Conservation (phyloP, 345 rosid genomes). For the Salix viminalis region DNA sequence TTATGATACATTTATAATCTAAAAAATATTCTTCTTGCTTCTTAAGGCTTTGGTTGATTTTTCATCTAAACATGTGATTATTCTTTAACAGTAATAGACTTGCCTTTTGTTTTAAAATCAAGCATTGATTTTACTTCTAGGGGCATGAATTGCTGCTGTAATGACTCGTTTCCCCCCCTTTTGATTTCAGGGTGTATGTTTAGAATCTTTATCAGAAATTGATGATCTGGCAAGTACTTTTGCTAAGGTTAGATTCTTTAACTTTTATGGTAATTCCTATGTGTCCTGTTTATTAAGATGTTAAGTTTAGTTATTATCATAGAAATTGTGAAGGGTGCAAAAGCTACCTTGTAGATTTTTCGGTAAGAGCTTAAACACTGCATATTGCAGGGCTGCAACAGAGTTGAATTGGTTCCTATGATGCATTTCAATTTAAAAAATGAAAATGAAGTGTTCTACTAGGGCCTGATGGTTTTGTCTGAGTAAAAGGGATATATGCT, state of each 20-base stretch:
- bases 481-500: neutral
- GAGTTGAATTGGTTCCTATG: neutral
- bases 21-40: neutral
- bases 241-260: constrained; percentile 62
- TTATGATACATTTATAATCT: too few relatives aligned
- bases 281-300: neutral
- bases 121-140: neutral
- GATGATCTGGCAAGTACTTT: constrained; percentile 91
- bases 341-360: neutral
- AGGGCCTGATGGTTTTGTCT: neutral
- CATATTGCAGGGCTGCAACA: neutral
- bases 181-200: constrained; percentile 49
- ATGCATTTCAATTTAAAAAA: neutral
- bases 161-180: neutral
- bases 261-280: neutral
- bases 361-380: neutral
- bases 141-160: neutral
- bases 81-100: too few relatives aligned
- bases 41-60: too few relatives aligned
- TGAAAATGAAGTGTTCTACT: neutral
- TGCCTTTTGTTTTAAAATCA: neutral
- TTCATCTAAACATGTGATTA: too few relatives aligned
- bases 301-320: neutral
- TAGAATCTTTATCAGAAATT: constrained; percentile 76
- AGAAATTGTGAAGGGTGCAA: neutral